Base-by-base conservation (phyloP, 805 yeast genomes). In the Teunomyces tritomae region DNA sequence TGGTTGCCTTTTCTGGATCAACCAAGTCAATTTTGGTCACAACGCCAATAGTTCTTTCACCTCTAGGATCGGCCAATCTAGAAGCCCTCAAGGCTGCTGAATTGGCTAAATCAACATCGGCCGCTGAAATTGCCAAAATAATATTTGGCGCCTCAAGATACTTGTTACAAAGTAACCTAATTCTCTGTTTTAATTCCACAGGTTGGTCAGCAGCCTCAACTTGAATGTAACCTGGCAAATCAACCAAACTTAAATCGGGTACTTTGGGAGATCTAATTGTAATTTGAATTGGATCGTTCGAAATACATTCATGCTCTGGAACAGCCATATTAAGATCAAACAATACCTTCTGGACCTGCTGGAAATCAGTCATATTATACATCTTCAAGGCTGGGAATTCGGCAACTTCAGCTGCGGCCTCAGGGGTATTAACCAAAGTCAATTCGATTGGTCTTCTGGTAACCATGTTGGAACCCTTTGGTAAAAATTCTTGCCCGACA, bases 131-230 rank as follows among this genome's bases (percentile, higher is more conserved):
- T 0, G 99, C 99, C 57, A 94, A 74, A 35, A 94, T 94, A 44
- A 94, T 89, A 61, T 94, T 94, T 17, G 99, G 99, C 11, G 86
- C 84, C 59, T 87, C 89, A 51, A 94, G 76, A 61, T 94, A 94
- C 62, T 82, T 82, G 55, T 87, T 87, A 68, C 98, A 94, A 28
- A 94, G 73, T 45, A 77, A 81, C 49, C 88, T 74, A 56, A 94
- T 94, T 61, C 84, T 87, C 28, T 78, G 76, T 60, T 92, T 92
- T 50, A 94, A 76, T 49, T 84, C 88, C 3, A 77, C 68, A 0
- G 99, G 99, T 68, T 94, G 99, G 65, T 92, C 98, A 2, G 95
- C 91, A 2, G 98, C 95, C 62, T 94, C 96, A 4, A 94, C 83
- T 65, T 94, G 99, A 54, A 94, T 95, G 63, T 94, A 94, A 7